These are phyloP conservation scores for sorghum (Sorghum bicolor) DNA, from an alignment of 176 grass and related monocot genomes.

Conservation along the genomic window DNA sequence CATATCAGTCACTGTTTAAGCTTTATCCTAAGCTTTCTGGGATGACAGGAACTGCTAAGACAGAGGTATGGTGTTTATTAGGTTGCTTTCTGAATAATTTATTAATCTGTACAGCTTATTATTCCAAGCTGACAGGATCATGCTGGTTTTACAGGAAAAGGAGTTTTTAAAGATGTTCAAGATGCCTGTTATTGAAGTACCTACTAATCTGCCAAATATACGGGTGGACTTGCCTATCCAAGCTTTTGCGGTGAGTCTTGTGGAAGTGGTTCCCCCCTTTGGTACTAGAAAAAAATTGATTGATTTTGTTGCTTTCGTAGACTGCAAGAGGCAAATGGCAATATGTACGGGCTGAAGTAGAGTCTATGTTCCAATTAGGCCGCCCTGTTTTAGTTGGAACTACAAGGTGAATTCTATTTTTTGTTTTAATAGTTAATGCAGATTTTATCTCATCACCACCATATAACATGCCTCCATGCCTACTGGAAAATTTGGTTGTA, in stretches of 20 bases:
- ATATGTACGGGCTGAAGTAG: conserved; percentile 84
- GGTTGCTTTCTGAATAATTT: conserved; percentile 14
- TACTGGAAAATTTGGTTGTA: background rate
- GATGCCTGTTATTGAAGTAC: conserved; percentile 94
- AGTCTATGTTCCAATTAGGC: conserved; percentile 78
- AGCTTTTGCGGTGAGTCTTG: conserved; percentile 80
- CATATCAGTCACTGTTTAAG: conserved; percentile 96
- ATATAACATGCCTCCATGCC: background rate
- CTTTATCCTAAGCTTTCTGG: conserved; percentile 98
- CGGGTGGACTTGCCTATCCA: conserved; percentile 85
- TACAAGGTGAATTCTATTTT: conserved; percentile 58
- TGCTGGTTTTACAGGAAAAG: conserved; percentile 69
- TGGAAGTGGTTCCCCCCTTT: conserved; percentile 3
- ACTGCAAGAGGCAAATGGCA: conserved; percentile 93
- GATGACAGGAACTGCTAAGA: conserved; percentile 98
- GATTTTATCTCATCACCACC: background rate
- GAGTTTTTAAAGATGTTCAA: conserved; percentile 99
- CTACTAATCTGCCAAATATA: conserved; percentile 94
- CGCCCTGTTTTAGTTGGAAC: conserved; percentile 96
- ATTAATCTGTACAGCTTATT: background rate
- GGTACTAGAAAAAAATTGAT: conserved; percentile 13
- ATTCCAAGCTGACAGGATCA: conserved; percentile 1
- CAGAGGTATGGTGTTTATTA: conserved; percentile 64
- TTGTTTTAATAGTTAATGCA: background rate
- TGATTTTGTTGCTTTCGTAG: conserved; percentile 43